Conservation (phyloP, 2,329 filamentous ascomycete genomes). For the Ceratocystis lukuohia region DNA sequence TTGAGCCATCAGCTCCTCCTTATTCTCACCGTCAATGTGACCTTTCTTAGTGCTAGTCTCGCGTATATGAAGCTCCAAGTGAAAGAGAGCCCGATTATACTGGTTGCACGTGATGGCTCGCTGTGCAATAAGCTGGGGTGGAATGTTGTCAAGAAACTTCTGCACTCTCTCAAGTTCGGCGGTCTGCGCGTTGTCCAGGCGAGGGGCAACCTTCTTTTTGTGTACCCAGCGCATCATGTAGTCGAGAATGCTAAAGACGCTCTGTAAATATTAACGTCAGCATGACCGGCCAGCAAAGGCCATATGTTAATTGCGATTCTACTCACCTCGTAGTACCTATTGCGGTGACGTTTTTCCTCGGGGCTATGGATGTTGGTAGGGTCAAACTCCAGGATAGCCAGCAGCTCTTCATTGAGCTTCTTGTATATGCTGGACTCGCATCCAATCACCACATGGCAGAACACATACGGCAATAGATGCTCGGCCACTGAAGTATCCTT, state of each 20-base stretch:
- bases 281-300: neutral
- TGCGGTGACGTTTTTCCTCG: constrained; percentile 57
- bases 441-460: constrained; percentile 69
- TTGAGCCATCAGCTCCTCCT: constrained; percentile 47
- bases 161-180: constrained; percentile 38
- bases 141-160: constrained; percentile 47
- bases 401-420: constrained; percentile 45
- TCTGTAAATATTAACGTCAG: constrained; percentile 35
- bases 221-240: constrained; percentile 87
- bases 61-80: constrained; percentile 80
- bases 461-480: constrained; percentile 78
- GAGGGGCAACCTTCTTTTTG: constrained; percentile 32
- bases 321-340: constrained; percentile 73
- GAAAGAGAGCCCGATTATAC: constrained; percentile 81
- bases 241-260: constrained; percentile 79
- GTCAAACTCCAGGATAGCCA: constrained; percentile 56
- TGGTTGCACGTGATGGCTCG: constrained; percentile 89
- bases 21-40: constrained; percentile 34
- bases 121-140: constrained; percentile 59
- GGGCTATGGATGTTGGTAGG: constrained; percentile 26
- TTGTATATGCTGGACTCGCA: constrained; percentile 5
- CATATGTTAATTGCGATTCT: neutral
- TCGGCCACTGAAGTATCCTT: constrained; percentile 77
- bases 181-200: constrained; percentile 29
- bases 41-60: constrained; percentile 24